These are phyloP conservation scores for Elsinoe arachidis DNA, from an alignment of 2,329 filamentous ascomycete species.

Conservation along the genomic window DNA sequence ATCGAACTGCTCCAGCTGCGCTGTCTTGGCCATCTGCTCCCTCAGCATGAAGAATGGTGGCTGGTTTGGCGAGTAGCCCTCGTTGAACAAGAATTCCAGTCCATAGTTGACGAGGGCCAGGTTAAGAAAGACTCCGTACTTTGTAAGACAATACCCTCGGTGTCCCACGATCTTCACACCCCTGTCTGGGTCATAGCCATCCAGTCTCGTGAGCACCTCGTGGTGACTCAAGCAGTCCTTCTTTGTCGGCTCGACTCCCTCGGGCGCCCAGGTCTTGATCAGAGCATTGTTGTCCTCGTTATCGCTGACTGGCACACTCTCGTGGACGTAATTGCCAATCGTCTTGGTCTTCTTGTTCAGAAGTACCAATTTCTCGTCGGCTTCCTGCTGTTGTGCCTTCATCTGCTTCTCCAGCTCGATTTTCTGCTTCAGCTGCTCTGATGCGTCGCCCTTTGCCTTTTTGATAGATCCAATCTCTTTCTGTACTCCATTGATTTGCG, in stretches of 20 bases:
- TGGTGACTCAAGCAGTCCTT: constrained; percentile 79
- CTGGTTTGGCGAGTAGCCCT: constrained; percentile 52
- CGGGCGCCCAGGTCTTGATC: constrained; percentile 66
- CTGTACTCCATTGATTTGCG: constrained; percentile 78
- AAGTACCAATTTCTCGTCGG: constrained; percentile 63
- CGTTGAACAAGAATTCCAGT: constrained; percentile 73
- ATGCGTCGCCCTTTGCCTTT: constrained; percentile 86
- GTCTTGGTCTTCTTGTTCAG: constrained; percentile 72
- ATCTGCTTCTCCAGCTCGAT: constrained; percentile 69
- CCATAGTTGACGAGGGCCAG: constrained; percentile 93
- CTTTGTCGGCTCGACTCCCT: constrained; percentile 65
- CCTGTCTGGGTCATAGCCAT: constrained; percentile 87
- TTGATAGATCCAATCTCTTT: constrained; percentile 89
- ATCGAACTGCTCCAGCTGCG: constrained; percentile 93
- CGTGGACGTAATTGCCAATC: constrained; percentile 87
- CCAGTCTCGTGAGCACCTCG: constrained; percentile 78
- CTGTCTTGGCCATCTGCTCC: constrained; percentile 95
- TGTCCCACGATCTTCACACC: constrained; percentile 92
- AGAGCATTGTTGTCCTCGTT: constrained; percentile 78
- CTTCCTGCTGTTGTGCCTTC: constrained; percentile 66
- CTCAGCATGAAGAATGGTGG: constrained; percentile 92
- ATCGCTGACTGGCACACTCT: constrained; percentile 72
- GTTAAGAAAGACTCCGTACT: constrained; percentile 85
- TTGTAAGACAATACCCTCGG: constrained; percentile 83
- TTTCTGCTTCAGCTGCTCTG: constrained; percentile 71